Conservation (phyloP, 345 rosid species). For the Brassica napus region DNA sequence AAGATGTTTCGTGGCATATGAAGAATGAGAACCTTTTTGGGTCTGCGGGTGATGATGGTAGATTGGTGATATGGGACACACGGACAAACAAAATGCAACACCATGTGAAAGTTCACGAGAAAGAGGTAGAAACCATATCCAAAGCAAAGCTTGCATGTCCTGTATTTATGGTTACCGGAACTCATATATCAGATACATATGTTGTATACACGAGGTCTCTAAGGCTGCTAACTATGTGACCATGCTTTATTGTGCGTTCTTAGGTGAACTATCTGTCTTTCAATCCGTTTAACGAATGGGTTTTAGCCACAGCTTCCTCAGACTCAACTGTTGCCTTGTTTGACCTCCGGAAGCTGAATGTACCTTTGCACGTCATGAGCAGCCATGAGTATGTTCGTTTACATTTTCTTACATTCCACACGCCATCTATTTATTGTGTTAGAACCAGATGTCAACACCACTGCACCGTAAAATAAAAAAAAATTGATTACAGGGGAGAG, state of each 20-base stretch:
- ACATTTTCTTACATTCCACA: neutral
- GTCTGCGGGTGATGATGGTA: conserved; percentile 87
- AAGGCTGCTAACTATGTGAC: neutral
- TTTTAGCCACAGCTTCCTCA: conserved; percentile 90
- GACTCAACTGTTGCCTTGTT: conserved; percentile 79
- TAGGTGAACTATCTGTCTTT: conserved; percentile 87
- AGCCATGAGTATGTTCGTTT: conserved; percentile 62
- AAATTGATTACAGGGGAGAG: conserved; percentile 42
- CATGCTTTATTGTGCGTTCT: conserved; percentile 8
- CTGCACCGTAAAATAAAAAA: neutral
- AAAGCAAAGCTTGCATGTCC: neutral
- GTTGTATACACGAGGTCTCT: neutral
- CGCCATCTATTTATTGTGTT: neutral
- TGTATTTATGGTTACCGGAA: neutral
- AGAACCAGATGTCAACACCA: neutral
- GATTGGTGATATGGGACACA: conserved; percentile 80
- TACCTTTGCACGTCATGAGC: conserved; percentile 69
- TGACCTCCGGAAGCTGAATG: conserved; percentile 73
- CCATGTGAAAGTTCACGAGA: conserved; percentile 74
- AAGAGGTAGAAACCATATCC: conserved; percentile 54
- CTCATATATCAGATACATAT: neutral
- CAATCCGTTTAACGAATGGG: conserved; percentile 83
- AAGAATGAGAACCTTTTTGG: conserved; percentile 82
- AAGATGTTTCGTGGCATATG: conserved; percentile 91
- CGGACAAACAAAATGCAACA: conserved; percentile 70